Percentiles rank a stretch among this genome's conserved stretches.
Evolutionary conservation across 768 basidiomycete genomes (phyloP).

Genomic region (Pisolithus tinctorius): DNA sequence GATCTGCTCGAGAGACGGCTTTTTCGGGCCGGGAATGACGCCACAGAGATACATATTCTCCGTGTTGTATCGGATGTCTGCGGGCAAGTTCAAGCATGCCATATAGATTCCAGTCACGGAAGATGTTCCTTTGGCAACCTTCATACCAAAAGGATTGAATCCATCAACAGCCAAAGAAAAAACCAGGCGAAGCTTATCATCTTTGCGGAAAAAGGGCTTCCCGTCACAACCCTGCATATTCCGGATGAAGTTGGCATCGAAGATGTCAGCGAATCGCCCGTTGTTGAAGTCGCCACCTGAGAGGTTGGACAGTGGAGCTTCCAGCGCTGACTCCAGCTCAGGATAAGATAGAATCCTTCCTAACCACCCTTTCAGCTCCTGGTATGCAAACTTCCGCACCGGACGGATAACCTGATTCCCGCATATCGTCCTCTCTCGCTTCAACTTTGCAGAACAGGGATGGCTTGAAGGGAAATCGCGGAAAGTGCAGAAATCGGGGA

Average conservation of each 20-base stretch:
- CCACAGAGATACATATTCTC: no score
- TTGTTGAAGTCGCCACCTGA: conserved; percentile 5
- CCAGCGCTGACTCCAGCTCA: conserved; percentile 22
- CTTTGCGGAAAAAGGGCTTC: conserved; percentile 13
- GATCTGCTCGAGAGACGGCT: no score
- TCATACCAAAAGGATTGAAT: conserved; percentile 14
- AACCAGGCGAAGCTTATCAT: conserved; percentile 15
- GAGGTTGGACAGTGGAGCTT: conserved; percentile 5
- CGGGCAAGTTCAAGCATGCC: conserved; percentile 31
- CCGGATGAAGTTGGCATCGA: conserved; percentile 18
- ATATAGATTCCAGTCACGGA: conserved; percentile 24
- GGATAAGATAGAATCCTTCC: conserved; percentile 17
- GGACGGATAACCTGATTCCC: neutral
- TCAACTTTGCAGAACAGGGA: conserved; percentile 4
- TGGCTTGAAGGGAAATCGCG: conserved; percentile 6
- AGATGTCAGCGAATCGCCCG: conserved; percentile 5
- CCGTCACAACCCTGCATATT: conserved; percentile 21
- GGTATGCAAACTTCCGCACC: conserved; percentile 14
- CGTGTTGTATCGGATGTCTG: conserved; percentile 22
- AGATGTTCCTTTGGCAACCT: conserved; percentile 19
- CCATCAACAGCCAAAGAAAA: conserved; percentile 21
- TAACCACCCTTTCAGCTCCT: conserved; percentile 24
- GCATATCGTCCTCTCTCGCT: neutral
- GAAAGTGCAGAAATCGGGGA: conserved; percentile 16
- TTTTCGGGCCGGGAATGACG: no score